phyloP scores from a whole-genome alignment of 345 rosid species.

The Pugionium dolabratum region DNA sequence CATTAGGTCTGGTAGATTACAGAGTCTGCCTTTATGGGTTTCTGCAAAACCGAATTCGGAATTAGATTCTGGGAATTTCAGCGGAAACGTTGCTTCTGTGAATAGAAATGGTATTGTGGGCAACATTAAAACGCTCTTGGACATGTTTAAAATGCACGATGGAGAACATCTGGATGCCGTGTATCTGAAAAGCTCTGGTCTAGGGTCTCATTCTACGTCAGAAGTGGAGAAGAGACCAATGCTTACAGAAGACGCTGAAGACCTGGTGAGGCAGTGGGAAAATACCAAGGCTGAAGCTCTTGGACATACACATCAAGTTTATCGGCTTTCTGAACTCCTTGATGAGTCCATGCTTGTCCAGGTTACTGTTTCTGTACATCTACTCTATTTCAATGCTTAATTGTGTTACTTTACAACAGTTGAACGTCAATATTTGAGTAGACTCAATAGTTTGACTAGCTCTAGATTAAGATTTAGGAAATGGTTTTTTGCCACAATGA shows the following conservation, averaged over 20 bases:
- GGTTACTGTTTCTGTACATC: conserved; percentile 46
- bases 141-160: conserved; percentile 47
- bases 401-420: conserved; percentile 2
- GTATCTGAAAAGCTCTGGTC: conserved; percentile 41
- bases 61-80: conserved; percentile 44
- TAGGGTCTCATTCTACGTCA: conserved; percentile 44
- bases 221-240: conserved; percentile 56
- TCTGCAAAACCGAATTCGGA: conserved; percentile 40
- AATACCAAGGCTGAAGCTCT: conserved; percentile 86
- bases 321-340: conserved; percentile 70
- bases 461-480: neutral
- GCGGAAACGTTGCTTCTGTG: conserved; percentile 29
- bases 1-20: conserved; percentile 44
- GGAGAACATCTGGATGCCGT: conserved; percentile 43
- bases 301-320: conserved; percentile 69
- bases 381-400: conserved; percentile 18
- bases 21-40: conserved; percentile 43
- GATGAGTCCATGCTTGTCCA: conserved; percentile 89
- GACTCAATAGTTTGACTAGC: conserved; percentile 3
- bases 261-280: conserved; percentile 91
- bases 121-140: conserved; percentile 53
- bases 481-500: neutral
- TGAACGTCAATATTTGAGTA: neutral
- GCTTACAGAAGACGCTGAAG: conserved; percentile 87
- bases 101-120: conserved; percentile 43